Evolutionary conservation across 139 green algal genomes (phyloP).

Genomic region (Chlamydomonas asymmetrica): DNA sequence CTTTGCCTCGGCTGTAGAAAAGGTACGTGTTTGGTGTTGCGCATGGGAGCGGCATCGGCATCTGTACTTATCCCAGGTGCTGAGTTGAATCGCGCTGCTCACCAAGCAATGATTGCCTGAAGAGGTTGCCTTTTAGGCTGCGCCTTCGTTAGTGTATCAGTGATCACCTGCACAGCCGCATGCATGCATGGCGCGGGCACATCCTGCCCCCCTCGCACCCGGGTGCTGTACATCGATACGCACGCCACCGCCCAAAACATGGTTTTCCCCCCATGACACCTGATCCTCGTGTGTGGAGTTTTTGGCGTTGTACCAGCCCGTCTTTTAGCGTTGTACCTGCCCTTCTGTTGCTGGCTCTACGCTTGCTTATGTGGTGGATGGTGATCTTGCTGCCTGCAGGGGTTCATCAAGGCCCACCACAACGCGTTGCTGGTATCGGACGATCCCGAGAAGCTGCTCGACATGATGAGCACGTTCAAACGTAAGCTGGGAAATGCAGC

Average conservation of each 20-base stretch:
- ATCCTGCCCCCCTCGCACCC: not conserved
- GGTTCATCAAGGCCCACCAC: constrained; percentile 33
- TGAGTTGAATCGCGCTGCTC: not conserved
- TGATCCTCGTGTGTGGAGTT: not conserved
- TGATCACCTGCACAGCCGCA: not conserved
- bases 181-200: not conserved
- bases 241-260: no score
- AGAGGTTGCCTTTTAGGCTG: not conserved
- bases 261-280: no score
- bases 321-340: not conserved
- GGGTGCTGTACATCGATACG: not conserved
- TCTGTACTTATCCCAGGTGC: not conserved
- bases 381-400: constrained; percentile 12
- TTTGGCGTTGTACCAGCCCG: not conserved
- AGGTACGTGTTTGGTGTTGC: constrained; percentile 33
- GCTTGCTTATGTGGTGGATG: not conserved
- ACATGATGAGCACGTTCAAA: constrained; percentile 32
- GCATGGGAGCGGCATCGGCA: not conserved
- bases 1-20: constrained; percentile 56
- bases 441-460: constrained; percentile 35
- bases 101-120: not conserved
- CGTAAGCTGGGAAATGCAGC: no score
- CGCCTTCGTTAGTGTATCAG: not conserved
- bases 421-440: constrained; percentile 40
- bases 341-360: not conserved